phyloP scores from a whole-genome alignment of 176 grass and related monocot species.

The barley (Hordeum vulgare) region DNA sequence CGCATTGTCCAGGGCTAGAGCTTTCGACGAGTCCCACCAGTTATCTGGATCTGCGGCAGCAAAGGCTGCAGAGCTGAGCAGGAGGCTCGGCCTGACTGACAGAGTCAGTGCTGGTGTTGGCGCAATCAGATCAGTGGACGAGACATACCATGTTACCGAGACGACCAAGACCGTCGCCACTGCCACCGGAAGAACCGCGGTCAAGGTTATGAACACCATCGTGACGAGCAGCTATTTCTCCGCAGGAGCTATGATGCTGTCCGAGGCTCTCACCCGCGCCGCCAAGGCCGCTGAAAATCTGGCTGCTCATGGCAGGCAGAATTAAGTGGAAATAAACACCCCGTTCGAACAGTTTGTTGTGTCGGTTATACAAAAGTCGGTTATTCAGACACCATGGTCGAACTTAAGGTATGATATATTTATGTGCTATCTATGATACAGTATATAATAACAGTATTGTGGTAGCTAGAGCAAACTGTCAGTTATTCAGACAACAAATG shows the following conservation, averaged over 20 bases:
- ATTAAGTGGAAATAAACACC: constrained; percentile 26
- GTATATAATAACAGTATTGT: constrained; percentile 1
- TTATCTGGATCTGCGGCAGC: constrained; percentile 61
- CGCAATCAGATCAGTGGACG: constrained; percentile 67
- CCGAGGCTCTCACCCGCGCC: constrained; percentile 66
- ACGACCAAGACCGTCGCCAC: constrained; percentile 67
- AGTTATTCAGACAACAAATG: neutral
- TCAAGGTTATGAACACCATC: constrained; percentile 45
- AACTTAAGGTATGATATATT: neutral
- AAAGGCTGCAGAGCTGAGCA: constrained; percentile 73
- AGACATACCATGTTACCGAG: constrained; percentile 52
- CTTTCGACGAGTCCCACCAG: constrained; percentile 74
- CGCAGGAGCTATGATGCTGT: constrained; percentile 74
- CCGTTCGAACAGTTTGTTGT: neutral
- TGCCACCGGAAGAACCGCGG: constrained; percentile 59
- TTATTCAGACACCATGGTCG: neutral
- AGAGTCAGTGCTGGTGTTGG: constrained; percentile 65
- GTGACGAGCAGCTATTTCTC: constrained; percentile 94
- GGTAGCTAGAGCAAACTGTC: neutral
- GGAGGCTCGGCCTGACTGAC: constrained; percentile 73
- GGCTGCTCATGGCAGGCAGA: constrained; percentile 62
- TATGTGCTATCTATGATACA: neutral
- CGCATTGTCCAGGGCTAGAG: constrained; percentile 76
- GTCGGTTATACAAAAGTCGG: neutral
- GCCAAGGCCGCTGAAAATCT: constrained; percentile 67